Conservation (phyloP, 1,284 basidiomycete species). For the Schizophyllum amplum region DNA sequence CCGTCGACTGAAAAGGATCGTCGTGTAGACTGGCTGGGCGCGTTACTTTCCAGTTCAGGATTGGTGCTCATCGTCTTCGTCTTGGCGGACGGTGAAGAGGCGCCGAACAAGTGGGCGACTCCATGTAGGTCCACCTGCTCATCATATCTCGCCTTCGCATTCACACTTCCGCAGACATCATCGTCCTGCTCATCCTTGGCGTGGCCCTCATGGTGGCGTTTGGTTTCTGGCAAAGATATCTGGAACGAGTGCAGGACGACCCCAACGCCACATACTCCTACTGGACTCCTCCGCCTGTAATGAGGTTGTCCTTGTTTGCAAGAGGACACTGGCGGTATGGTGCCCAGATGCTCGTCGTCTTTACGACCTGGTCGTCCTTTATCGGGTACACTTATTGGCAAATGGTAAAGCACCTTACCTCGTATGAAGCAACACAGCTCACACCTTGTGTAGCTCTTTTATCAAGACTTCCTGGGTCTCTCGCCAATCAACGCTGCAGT, state of each 20-base stretch:
- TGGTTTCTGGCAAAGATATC: conserved; percentile 51
- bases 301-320: not conserved
- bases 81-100: conserved; percentile 44
- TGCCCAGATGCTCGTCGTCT: not conserved
- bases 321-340: not conserved
- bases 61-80: conserved; percentile 47
- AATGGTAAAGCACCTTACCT: not conserved
- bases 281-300: not conserved
- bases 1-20: conserved; percentile 13
- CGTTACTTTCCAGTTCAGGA: conserved; percentile 37
- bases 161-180: conserved; percentile 34
- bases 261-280: not conserved
- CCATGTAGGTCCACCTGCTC: conserved; percentile 28
- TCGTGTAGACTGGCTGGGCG: conserved; percentile 49
- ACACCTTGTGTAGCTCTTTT: conserved; percentile 9
- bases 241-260: not conserved
- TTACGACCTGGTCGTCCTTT: not conserved
- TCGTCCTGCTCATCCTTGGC: conserved; percentile 57
- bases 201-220: conserved; percentile 53
- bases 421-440: too few relatives aligned
- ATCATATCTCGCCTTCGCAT: not conserved
- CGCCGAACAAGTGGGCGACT: conserved; percentile 47
- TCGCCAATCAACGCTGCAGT: conserved; percentile 52
- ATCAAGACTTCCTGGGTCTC: conserved; percentile 37
- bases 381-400: conserved; percentile 1